Base-by-base conservation (phyloP, 805 yeast genomes). In the Metschnikowia peoriensis region DNA sequence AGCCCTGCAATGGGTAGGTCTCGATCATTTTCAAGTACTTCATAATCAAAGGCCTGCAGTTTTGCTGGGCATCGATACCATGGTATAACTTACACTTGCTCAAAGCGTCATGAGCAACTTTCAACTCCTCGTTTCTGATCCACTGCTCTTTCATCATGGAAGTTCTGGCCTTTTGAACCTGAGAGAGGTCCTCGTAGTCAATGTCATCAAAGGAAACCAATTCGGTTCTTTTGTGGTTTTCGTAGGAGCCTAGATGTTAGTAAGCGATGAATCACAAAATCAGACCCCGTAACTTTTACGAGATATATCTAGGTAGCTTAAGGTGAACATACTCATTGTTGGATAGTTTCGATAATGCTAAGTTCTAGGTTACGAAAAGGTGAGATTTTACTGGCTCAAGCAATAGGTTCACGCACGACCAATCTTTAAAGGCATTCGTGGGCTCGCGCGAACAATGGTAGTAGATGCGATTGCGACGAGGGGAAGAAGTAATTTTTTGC, bases 131-230 rank as follows among this genome's bases (percentile, higher is more conserved):
- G 54, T 83, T 77, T 65, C 88, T 81, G 61, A 88, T 81, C 80
- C 85, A 87, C 68, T 89, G 94, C 70, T 88, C 96, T 69, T 90
- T 84, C 51, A 87, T 62, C 80, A 88, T 76, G 28, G 93, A 80
- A 55, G 81, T 82, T 75, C 89, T 89, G n/a, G 96, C 96, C 44
- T 77, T 73, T 51, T 82, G 81, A 46, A 89, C 80, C 59, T 83
- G 84, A 14, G 73, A 70, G 55, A 78, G 77, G 69, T 88, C 82
- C 61, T 79, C 79, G 71, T 89, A 89, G 73, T 87, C 87, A 58
- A 89, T 87, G 58, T 85, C 88, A 71, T 89, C 96, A 65, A 88
- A 89, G 41, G 96, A 88, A 50, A 88, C 93, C 61, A 81, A 77
- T 61, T 85, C 89, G 42, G 89, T 85, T 69, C 83, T 75, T 59